These are phyloP conservation scores for Metarhizium humberi DNA, from an alignment of 2,329 filamentous ascomycete species.

Conservation along the genomic window DNA sequence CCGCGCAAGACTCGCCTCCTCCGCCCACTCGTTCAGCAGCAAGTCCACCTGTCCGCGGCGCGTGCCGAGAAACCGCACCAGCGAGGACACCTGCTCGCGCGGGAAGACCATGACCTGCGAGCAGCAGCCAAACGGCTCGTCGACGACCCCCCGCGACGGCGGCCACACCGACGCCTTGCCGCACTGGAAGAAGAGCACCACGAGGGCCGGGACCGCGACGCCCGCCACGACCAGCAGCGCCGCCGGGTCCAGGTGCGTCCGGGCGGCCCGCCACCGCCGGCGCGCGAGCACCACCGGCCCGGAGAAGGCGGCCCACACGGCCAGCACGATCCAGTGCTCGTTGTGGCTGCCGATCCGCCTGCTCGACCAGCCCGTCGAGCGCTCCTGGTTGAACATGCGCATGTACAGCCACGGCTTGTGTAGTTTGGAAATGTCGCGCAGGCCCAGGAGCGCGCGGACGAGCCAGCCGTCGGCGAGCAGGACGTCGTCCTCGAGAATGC, in stretches of 20 bases:
- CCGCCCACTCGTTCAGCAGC: background rate
- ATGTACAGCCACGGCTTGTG: background rate
- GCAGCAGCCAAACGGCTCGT: slow-evolving; percentile 1
- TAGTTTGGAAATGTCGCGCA: background rate
- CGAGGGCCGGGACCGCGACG: background rate
- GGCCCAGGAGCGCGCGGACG: background rate
- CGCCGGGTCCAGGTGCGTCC: background rate
- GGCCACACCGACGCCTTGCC: background rate
- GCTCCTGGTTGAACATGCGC: background rate
- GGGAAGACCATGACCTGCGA: background rate
- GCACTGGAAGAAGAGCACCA: background rate
- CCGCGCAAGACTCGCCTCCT: background rate
- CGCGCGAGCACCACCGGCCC: background rate
- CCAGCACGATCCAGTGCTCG: background rate
- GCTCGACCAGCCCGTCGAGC: background rate
- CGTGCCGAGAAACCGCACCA: background rate
- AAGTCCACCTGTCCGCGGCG: background rate
- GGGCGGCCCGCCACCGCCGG: background rate
- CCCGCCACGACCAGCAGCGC: background rate
- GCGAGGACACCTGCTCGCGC: background rate
- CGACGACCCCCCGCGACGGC: background rate
- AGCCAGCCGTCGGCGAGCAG: background rate
- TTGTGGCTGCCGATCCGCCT: background rate
- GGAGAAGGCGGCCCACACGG: background rate
- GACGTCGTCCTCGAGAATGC: background rate